Evolutionary conservation across 331 rosid genomes (phyloP), one percentile per base, ranked within the genome.

Genomic region (Phaseolus coccineus): DNA sequence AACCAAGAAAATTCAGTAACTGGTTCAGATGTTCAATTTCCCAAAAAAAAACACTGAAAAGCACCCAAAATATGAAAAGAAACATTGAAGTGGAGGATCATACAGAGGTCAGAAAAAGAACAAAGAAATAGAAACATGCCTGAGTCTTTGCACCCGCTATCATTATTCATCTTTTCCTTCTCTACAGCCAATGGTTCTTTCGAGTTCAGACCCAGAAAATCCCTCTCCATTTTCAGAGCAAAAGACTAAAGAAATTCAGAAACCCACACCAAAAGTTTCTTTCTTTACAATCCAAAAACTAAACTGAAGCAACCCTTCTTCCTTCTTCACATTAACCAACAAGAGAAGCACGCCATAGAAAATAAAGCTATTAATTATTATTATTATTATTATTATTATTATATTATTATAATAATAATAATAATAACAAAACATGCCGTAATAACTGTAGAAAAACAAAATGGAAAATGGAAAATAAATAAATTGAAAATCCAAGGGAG

Each of bases 191-290:
- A 65, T 5, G 90, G 48, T 80, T 88, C 89, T 56, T 79, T 88
- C 8, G 57, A 85, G 84, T 73, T 72, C 77, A 90, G 82, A 70
- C 97, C 92, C 92, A 92, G 30, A 74, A 92, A 92, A 89, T 89
- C 96, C 76, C 93, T 89, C 87, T 90, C 97, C 97, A 87, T 92
- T 78, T 47, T 64, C 47, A 69, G 83, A 33, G 84, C 73, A 44
- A 70, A 50, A 63, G 40, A 58, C 37, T 22, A 22, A 78, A 57
- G 24, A 84, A 72, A 46, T 7, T 44, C 77, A 56, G 31, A 30
- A 11, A 62, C 55, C 58, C 53, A 50, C 70, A 28, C 19, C 25
- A 53, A 30, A 55, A 42, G 53, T 40, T 44, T 15, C 52, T 66
- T 66, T 66, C 71, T 66, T n/a, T 39, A 37, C 15, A 19, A 37